Conservation (phyloP, 2,329 filamentous ascomycete species). For the Westerdykella ornata region DNA sequence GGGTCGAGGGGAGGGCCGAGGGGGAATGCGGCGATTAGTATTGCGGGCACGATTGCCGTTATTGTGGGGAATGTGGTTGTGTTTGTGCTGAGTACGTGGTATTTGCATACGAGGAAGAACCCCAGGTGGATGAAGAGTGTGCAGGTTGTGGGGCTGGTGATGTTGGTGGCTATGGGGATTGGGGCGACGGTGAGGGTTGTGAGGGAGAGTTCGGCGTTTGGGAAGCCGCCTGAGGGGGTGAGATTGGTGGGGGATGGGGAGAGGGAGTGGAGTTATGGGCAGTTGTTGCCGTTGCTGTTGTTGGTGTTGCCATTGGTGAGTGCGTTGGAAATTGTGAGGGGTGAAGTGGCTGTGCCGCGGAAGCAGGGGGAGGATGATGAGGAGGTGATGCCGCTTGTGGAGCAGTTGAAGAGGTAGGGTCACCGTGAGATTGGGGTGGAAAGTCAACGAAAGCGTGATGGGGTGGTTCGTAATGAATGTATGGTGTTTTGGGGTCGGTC, state of each 20-base stretch:
- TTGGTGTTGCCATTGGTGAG: conserved; percentile 55
- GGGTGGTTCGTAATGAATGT: too few species aligned
- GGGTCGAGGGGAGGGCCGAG: conserved; percentile 32
- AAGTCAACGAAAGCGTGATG: too few species aligned
- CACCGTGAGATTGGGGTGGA: too few species aligned
- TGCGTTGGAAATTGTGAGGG: conserved; percentile 51
- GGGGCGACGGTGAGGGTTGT: conserved; percentile 54
- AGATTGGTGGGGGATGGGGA: conserved; percentile 49
- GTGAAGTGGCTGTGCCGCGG: conserved; percentile 43
- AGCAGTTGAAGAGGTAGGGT: conserved; percentile 6
- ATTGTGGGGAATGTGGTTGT: conserved; percentile 54
- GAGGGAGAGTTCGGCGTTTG: conserved; percentile 56
- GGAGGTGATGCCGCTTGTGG: conserved; percentile 31
- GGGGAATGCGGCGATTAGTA: conserved; percentile 44
- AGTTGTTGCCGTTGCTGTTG: conserved; percentile 54
- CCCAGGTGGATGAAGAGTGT: conserved; percentile 49
- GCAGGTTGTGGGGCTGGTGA: conserved; percentile 48
- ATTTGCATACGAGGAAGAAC: conserved; percentile 52
- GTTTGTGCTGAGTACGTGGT: conserved; percentile 57
- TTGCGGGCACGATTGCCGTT: conserved; percentile 55
- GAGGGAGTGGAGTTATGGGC: conserved; percentile 57
- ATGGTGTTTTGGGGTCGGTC: too few species aligned
- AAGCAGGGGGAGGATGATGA: conserved; percentile 39
- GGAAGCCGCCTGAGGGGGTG: conserved; percentile 42
- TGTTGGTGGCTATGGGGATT: conserved; percentile 50